Base-by-base conservation (phyloP, 441 rosid species). In the Gossypium aridum region DNA sequence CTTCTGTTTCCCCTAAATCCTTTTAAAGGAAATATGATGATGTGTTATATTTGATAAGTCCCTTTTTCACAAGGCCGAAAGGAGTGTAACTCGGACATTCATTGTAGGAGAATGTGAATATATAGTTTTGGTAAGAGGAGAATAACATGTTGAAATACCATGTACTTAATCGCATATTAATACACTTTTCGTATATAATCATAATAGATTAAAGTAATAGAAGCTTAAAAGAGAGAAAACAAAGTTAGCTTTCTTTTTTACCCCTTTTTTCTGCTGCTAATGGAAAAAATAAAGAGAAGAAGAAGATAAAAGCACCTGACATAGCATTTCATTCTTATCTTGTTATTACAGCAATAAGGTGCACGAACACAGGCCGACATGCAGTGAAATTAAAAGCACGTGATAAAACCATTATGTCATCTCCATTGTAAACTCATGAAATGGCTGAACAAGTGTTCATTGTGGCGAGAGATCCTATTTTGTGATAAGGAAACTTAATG, bases 131-230 rank as follows among this genome's bases (percentile, higher is more conserved):
- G 45, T 39, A 39, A 39, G 45, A 39, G 45, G 45, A 39, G 45
- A 39, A 39, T 39, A 39, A 39, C 45, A 39, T 39, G 45, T 8
- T 39, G 45, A 39, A 39, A 39, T 39, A 39, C 45, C 45, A 39
- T 39, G 45, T 39, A 39, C 2, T 8, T 39, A 8, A 39, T 39
- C 45, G 45, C 45, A 39, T 39, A 39, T 39, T 39, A 39, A 39
- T 39, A 39, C 12, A 39, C 45, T 39, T 39, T 39, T 39, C 12
- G 12, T 39, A 39, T 39, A 43, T 9, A 43, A 76, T 76, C 22
- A 78, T 78, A 61, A 47, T 63, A 73, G 2, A 64, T 57, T 70
- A 68, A 57, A 34, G 67, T 49, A 60, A 70, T 34, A 34, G 37
- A 73, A 60, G 31, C 55, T 17, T 72, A 31, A 26, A 47, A 70